These are phyloP conservation scores for Cucurbita ficifolia DNA, from an alignment of 306 rosid species.

Conservation along the genomic window DNA sequence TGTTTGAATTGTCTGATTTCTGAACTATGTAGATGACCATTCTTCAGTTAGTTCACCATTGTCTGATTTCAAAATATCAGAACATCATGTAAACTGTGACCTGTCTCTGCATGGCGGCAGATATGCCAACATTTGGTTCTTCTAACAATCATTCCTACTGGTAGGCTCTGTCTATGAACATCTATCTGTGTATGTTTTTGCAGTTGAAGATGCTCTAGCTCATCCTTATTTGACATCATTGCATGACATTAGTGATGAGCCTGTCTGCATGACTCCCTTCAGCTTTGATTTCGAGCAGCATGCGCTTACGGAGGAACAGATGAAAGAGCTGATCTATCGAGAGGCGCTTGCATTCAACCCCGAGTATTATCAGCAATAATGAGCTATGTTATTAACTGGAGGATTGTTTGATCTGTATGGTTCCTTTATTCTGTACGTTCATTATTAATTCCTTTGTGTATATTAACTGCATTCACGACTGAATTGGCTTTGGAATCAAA, in stretches of 20 bases:
- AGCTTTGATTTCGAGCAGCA: conserved; percentile 96
- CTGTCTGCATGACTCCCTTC: conserved; percentile 90
- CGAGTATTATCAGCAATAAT: conserved; percentile 46
- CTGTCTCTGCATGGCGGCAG: neutral
- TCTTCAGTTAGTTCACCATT: neutral
- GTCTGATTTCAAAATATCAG: neutral
- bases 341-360: conserved; percentile 98
- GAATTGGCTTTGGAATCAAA: neutral
- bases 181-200: neutral
- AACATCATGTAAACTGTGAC: neutral
- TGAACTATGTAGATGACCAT: neutral
- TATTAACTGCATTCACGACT: conserved; percentile 2
- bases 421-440: conserved; percentile 3
- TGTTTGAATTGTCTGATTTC: neutral
- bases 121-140: neutral
- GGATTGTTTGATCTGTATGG: conserved; percentile 7
- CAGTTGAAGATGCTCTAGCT: conserved; percentile 89
- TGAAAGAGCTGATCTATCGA: conserved; percentile 80
- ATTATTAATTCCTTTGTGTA: conserved; percentile 9
- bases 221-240: conserved; percentile 90
- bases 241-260: conserved; percentile 97
- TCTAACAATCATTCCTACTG: neutral
- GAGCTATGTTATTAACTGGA: neutral
- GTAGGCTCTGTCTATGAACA: neutral
- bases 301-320: conserved; percentile 84